Base-by-base conservation (phyloP, 495 filamentous ascomycete genomes). In the Tuber magnatum region DNA sequence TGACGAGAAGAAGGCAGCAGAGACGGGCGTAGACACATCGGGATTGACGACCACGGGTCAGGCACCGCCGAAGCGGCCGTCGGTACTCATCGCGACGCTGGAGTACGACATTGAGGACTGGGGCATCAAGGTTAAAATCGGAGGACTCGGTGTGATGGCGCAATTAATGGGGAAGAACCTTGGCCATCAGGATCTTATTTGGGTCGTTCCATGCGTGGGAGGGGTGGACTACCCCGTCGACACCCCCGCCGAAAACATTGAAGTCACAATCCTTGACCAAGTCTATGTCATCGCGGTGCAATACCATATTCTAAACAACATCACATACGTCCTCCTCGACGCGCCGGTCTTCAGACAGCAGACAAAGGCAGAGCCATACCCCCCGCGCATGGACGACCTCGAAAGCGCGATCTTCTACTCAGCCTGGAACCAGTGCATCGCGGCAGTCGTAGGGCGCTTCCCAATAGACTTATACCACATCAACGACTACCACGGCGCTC, bases 401-500 rank as follows among this genome's bases (percentile, higher is more conserved):
- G 89, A 91, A 72, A 88, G 86, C 76, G 91, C 90, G 35, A 89
- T 92, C 56, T 89, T 91, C 83, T 92, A 92, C 80, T 90, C 90
- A 0, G 89, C 90, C 0, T 92, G 91, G 90, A 92, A 92, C 75
- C 87, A 88, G 75, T 92, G 90, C 75, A 91, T 92, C 78, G 89
- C 90, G 1, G 85, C 90, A 72, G 83, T 89, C 0, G 87, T 92
- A 73, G 86, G 82, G 44, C 85, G 87, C 35, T 89, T 88, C 80
- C 87, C 89, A 0, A 85, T 92, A 68, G 90, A 93, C 78, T 80
- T 93, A 35, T 93, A 93, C 80, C 91, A 93, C 81, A 90, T 93
- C 80, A 93, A 93, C 82, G 91, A 93, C 81, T 93, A 93, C 81
- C 91, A 93, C 75, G 91, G 91, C 43, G 89, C 91, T 28, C 83